Conservation (phyloP, 495 filamentous ascomycete genomes). For the Hypoxylon rickii region DNA sequence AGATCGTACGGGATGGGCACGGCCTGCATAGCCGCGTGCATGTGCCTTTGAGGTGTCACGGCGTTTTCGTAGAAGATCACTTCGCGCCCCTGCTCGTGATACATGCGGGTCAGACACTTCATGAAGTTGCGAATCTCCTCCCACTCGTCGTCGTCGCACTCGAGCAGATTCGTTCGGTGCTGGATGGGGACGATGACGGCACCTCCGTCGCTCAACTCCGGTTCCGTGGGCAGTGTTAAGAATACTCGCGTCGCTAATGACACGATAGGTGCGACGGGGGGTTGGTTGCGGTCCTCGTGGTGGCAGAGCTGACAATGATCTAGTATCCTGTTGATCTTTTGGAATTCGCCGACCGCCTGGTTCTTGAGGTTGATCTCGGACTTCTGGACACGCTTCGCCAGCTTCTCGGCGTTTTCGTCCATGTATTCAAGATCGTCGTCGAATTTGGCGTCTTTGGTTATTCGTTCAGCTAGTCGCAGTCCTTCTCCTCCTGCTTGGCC, state of each 20-base stretch:
- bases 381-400: constrained; percentile 87
- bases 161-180: constrained; percentile 86
- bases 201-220: constrained; percentile 81
- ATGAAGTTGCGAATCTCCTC: constrained; percentile 99
- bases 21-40: constrained; percentile 83
- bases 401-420: constrained; percentile 91
- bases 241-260: constrained; percentile 86
- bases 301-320: constrained; percentile 91
- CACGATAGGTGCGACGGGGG: constrained; percentile 87
- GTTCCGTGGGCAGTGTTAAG: constrained; percentile 86
- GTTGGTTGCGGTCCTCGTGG: constrained; percentile 82
- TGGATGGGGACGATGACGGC: constrained; percentile 88
- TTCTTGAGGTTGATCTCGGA: constrained; percentile 89
- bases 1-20: constrained; percentile 87
- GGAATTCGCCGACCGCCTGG: constrained; percentile 83
- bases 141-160: constrained; percentile 99
- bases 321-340: constrained; percentile 85
- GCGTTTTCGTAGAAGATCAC: constrained; percentile 99
- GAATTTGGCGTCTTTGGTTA: constrained; percentile 90
- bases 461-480: constrained; percentile 80
- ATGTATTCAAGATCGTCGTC: constrained; percentile 94
- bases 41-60: constrained; percentile 73
- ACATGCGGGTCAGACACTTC: constrained; percentile 92
- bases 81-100: constrained; percentile 85
- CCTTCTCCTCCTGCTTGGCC: constrained; percentile 83